These are phyloP conservation scores for Amaranthus hypochondriacus DNA, from an alignment of 148 eudicot species.

Conservation along the genomic window DNA sequence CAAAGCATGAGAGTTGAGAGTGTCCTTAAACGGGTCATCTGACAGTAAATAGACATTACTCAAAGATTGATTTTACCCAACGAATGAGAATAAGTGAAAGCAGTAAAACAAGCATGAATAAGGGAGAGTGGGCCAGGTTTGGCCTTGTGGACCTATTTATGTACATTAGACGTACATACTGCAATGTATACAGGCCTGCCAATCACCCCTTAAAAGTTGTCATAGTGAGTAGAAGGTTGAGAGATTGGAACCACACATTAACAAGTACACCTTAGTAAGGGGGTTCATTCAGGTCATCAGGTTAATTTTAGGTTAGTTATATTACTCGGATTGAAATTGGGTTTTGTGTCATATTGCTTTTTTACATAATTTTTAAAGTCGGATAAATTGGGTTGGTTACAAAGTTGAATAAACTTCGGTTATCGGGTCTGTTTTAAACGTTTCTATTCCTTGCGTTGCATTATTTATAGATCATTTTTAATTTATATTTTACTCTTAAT, in stretches of 20 bases:
- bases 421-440: too few relatives aligned
- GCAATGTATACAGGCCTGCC: conserved; percentile 3
- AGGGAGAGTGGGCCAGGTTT: background rate
- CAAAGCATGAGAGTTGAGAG: background rate
- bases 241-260: conserved; percentile 12
- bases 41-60: conserved; percentile 12
- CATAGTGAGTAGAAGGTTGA: background rate
- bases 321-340: too few relatives aligned
- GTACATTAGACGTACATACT: conserved; percentile 15
- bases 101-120: conserved; percentile 7
- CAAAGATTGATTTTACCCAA: conserved; percentile 14
- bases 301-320: too few relatives aligned
- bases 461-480: too few relatives aligned
- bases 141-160: conserved; percentile 13
- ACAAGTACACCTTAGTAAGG: too few relatives aligned
- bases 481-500: too few relatives aligned
- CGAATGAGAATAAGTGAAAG: background rate
- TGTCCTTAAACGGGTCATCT: background rate
- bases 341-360: too few relatives aligned
- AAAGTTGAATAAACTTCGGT: too few relatives aligned
- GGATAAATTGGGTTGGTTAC: too few relatives aligned
- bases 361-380: too few relatives aligned
- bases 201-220: background rate
- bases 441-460: too few relatives aligned
- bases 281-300: too few relatives aligned